A percentile compares a stretch with the other conserved stretches of the same genome.
These are phyloP conservation scores for Zasmidium citrigriseum DNA, from an alignment of 2,329 filamentous ascomycete species.

Conservation along the genomic window DNA sequence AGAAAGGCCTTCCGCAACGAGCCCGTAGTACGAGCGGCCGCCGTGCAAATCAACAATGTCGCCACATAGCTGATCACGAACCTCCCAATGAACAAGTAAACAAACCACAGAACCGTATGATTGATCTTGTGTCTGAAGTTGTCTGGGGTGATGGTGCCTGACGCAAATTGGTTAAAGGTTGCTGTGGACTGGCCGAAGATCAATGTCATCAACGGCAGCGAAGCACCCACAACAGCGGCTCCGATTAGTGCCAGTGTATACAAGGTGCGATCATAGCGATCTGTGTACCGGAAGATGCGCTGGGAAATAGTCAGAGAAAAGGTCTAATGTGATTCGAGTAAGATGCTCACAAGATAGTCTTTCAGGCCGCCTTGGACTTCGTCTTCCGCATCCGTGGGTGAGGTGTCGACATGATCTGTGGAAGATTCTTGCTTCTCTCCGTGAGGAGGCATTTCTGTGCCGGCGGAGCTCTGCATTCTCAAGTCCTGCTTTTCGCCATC, in stretches of 20 bases:
- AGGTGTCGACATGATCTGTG: too few species aligned
- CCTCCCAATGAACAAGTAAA: not conserved
- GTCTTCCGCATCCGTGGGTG: not conserved
- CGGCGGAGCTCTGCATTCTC: too few species aligned
- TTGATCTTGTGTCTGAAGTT: not conserved
- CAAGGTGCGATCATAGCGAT: not conserved
- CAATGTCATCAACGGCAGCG: conserved; percentile 5
- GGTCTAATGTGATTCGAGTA: not conserved
- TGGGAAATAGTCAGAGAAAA: not conserved
- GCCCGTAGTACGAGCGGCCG: conserved; percentile 53
- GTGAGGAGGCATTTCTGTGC: too few species aligned
- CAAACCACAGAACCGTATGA: not conserved
- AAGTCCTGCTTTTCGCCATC: too few species aligned
- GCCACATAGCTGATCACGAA: conserved; percentile 4
- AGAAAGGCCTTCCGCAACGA: conserved; percentile 62
- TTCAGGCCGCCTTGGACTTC: not conserved
- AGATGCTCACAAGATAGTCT: not conserved
- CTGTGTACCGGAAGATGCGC: not conserved
- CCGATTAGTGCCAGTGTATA: not conserved
- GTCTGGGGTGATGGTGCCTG: not conserved
- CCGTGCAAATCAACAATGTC: conserved; percentile 45
- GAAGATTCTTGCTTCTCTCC: too few species aligned
- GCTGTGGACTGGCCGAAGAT: not conserved
- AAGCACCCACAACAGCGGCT: not conserved
- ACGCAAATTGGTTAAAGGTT: not conserved